A percentile compares a stretch with the other conserved stretches of the same genome.
These are phyloP conservation scores for Persicaria maculosa DNA, from an alignment of 148 eudicot genomes.

Conservation along the genomic window DNA sequence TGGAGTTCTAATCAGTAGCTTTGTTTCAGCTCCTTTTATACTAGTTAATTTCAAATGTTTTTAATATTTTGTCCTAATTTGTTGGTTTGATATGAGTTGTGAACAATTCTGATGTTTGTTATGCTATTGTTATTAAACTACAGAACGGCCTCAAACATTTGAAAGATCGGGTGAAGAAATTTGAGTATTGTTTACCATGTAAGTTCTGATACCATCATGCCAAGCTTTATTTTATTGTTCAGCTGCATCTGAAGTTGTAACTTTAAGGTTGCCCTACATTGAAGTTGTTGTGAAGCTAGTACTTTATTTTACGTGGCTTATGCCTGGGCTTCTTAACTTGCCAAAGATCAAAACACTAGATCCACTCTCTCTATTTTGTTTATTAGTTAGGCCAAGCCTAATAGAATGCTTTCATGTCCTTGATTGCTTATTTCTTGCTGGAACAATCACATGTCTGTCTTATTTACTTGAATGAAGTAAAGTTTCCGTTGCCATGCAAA, in stretches of 20 bases:
- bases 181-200: conserved; percentile 97
- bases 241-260: background rate
- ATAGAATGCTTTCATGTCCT: background rate
- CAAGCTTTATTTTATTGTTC: conserved; percentile 4
- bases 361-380: background rate
- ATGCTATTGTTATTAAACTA: conserved; percentile 17
- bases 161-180: conserved; percentile 86
- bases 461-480: too few species aligned
- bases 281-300: background rate
- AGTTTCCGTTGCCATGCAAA: too few species aligned
- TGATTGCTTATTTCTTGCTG: background rate
- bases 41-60: background rate
- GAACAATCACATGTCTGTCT: too few species aligned
- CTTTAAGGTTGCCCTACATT: background rate
- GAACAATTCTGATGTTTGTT: background rate
- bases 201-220: conserved; percentile 25
- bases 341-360: background rate
- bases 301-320: background rate
- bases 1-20: background rate
- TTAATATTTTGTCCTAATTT: background rate
- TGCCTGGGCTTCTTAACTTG: background rate
- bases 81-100: background rate
- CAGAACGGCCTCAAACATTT: conserved; percentile 76
- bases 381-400: background rate
- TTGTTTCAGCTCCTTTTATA: background rate